Evolutionary conservation across 768 basidiomycete species (phyloP), one percentile per base, ranked within the genome.

Genomic region (Leccinum variicolor): DNA sequence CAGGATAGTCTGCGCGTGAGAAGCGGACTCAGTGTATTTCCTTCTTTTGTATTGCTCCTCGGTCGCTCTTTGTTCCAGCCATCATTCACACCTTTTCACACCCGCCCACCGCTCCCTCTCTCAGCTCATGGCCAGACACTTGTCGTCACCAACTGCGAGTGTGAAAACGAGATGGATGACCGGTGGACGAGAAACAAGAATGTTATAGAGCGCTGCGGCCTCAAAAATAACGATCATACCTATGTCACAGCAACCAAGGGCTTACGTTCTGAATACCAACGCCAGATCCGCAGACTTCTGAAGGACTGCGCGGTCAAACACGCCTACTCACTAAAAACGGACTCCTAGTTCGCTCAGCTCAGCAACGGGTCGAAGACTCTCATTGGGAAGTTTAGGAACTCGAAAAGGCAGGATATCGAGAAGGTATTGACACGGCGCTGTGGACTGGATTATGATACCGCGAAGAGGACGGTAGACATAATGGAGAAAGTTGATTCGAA

Each of bases 111-210:
- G n/a, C n/a, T n/a, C n/a, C n/a, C n/a, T n/a, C n/a, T n/a, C n/a
- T n/a, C n/a, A n/a, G n/a, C n/a, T n/a, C n/a, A n/a, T n/a, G n/a
- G n/a, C n/a, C n/a, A n/a, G n/a, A n/a, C n/a, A 0, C 61, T 79
- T 14, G 70, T 74, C 17, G 64, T 79, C 39, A 79, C 76, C 2
- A 72, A 75, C 14, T 69, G 79, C 19, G 77, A 77, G 60, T 45
- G 28, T n/a, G n/a, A n/a, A n/a, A n/a, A 4, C 10, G 48, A 56
- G 4, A 67, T 74, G 73, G 73, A 74, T 28, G 50, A 58, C n/a
- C 75, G 74, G 73, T 74, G 73, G 73, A 19, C 0, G 25, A 58
- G 62, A 46, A 74, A 75, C 56, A 31, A 65, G 47, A 36, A 15
- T 0, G 51, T 54, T n/a, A 67, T 74, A 25, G 33, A 47, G 5